Base-by-base conservation (phyloP, 331 rosid species). In the Acacia pycnantha region DNA sequence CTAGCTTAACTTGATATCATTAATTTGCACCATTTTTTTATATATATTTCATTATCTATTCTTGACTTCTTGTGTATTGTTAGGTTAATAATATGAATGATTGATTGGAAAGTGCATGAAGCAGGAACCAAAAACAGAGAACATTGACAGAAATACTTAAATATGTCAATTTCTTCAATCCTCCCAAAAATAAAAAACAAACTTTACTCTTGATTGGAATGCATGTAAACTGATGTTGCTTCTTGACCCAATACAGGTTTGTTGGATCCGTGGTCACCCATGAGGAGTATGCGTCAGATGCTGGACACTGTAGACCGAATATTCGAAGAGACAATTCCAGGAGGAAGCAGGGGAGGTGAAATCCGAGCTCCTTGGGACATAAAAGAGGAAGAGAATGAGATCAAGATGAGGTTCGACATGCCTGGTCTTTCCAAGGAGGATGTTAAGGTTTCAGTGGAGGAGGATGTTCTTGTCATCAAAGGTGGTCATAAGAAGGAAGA, bases 231-330 rank as follows among this genome's bases (percentile, higher is more conserved):
- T 80, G 21, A 73, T 40, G 59, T 26, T 40, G 69, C 12, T 31
- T 53, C 8, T 72, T 75, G 79, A 29, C 9, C 3, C 26, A 37
- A 40, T 61, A 31, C 79, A 94, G 98, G 94, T 11, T 37, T 93
- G 15, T 67, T 93, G 71, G 98, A 95, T 40, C 94, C 97, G 0
- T 62, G 92, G 84, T 90, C 93, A 37, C 93, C 97, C 8, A 87
- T 90, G 94, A 90, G 93, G 73, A 89, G 95, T 18, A 89, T 95
- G 97, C 82, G 95, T 8, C 97, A 90, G 53, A 90, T 92, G 90
- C 87, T 95, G 15, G 93, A 89, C 89, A 86, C 94, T 15, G 48
- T 93, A 90, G 93, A 94, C 89, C n/a, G 82, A 62, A 59, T 94
- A 4, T 84, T 93, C 44, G 97, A 93, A 79, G 93, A 91, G 77